Percentiles rank a stretch among this genome's conserved stretches.
These are phyloP conservation scores for Phragmites australis DNA, from an alignment of 176 grass and related monocot species.

Conservation along the genomic window DNA sequence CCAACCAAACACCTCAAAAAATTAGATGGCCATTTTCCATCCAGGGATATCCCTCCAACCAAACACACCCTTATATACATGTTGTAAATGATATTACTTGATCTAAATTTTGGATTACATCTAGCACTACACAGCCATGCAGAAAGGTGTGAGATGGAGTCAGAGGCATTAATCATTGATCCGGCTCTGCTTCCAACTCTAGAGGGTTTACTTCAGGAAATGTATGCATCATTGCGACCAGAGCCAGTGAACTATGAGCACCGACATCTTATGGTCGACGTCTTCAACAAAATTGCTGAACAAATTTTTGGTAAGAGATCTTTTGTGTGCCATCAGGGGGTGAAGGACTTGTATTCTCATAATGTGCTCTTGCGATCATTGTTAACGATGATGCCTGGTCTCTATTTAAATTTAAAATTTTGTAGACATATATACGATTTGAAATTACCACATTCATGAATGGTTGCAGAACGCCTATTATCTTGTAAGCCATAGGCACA, in stretches of 20 bases:
- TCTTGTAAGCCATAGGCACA: constrained; percentile 14
- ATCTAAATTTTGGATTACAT: constrained; percentile 39
- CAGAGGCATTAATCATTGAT: constrained; percentile 37
- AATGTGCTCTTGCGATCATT: constrained; percentile 8
- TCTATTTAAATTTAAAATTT: constrained; percentile 20
- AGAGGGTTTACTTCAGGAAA: constrained; percentile 60
- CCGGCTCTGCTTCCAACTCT: constrained; percentile 46
- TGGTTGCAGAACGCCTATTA: constrained; percentile 8
- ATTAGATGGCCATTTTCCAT: no score
- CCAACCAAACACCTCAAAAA: no score
- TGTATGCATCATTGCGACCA: constrained; percentile 57
- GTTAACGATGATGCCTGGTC: neutral
- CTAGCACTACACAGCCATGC: constrained; percentile 53
- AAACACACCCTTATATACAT: neutral
- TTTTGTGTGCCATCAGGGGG: neutral
- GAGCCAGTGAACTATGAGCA: constrained; percentile 68
- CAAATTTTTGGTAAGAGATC: constrained; percentile 64
- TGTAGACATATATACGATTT: neutral
- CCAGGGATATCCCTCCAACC: no score
- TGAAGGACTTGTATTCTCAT: neutral
- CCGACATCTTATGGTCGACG: constrained; percentile 45
- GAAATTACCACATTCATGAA: constrained; percentile 1
- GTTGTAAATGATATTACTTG: neutral
- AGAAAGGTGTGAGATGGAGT: constrained; percentile 48
- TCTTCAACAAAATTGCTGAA: constrained; percentile 60